Evolutionary conservation across 2,329 filamentous ascomycete genomes (phyloP), one percentile per base, ranked within the genome.

Genomic region (Elsinoe fawcettii): DNA sequence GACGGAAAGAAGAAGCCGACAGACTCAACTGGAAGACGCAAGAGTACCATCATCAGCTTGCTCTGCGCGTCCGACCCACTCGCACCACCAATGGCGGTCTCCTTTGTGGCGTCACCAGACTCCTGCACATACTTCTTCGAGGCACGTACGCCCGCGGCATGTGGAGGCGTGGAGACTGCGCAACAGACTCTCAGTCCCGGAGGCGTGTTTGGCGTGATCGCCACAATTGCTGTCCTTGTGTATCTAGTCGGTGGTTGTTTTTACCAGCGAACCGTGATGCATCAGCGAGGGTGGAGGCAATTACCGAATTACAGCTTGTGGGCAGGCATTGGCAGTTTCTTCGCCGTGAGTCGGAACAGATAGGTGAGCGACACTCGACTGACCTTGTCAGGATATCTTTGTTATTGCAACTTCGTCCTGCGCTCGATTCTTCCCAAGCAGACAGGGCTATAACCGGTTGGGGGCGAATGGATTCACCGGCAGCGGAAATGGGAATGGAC

Each of bases 71-170:
- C 83, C 61, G 90, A 96, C 65, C 84, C 88, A 1, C 76, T 85
- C 1, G 80, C 78, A 27, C 81, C 82, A 3, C 78, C 81, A 39
- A 85, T 90, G 3, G 80, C 81, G 3, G 78, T 93, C 36, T 90
- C 88, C 18, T 99, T 96, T 69, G 86, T 97, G 59, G 86, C 91
- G 5, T 70, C 66, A 60, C 86, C 88, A 39, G 91, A 97, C 68
- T 86, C 95, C 60, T 99, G 93, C 77, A 84, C 89, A 27, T 99
- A 97, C 73, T 88, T 95, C 73, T 99, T 99, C 75, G 91, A 97
- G 71, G 86, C 91, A 51, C 87, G 92, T 62, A 93, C 89, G 22
- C 80, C 82, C 46, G 87, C 90, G 63, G 92, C 91, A 9, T 99
- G 93, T 78, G 88, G 73, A 73, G 91, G 76, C 75, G 77, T 83